Evolutionary conservation across 2,329 filamentous ascomycete species (phyloP), one percentile per base, ranked within the genome.

Genomic region (Fusarium staphyleae): DNA sequence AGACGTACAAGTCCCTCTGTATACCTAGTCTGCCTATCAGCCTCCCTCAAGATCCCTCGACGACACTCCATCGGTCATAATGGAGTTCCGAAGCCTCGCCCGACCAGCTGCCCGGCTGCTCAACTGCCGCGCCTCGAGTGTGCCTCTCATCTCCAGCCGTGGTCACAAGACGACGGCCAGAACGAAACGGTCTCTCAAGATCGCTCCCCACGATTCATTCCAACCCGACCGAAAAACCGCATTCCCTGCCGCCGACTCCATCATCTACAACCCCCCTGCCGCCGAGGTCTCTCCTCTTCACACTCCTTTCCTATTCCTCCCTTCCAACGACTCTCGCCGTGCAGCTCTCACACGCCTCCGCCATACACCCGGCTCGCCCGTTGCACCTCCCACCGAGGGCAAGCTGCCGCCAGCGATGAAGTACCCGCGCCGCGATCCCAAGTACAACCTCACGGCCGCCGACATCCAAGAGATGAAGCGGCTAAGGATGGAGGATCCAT

Each of bases 221-320:
- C 74, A 84, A 33, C 75, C 70, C 60, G 73, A 68, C 57, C 70
- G 72, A 44, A 55, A 66, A 36, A 34, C 60, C 33, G 54, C 69
- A 29, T 70, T 71, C 51, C 60, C 71, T 34, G 64, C 66, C 60
- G 63, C 65, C 60, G 67, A 72, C 58, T 67, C 73, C 61, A 79
- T 85, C 68, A 77, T 85, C 69, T 84, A 81, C 75, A 84, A 83
- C 74, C 82, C 82, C 33, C 82, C 82, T 19, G 73, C 81, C 13
- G 77, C 81, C 9, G 75, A 78, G 49, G 75, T 81, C 3, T 81
- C 82, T n/a, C 83, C 86, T 51, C 79, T 78, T 66, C 81, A 87
- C 74, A 88, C 85, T n/a, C 85, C 85, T 50, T 81, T 86, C 74
- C 82, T 85, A 69, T 88, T 88, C 73, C 80, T 88, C 24, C 85